phyloP scores from a whole-genome alignment of 306 rosid species.

The Ceratonia siliqua region DNA sequence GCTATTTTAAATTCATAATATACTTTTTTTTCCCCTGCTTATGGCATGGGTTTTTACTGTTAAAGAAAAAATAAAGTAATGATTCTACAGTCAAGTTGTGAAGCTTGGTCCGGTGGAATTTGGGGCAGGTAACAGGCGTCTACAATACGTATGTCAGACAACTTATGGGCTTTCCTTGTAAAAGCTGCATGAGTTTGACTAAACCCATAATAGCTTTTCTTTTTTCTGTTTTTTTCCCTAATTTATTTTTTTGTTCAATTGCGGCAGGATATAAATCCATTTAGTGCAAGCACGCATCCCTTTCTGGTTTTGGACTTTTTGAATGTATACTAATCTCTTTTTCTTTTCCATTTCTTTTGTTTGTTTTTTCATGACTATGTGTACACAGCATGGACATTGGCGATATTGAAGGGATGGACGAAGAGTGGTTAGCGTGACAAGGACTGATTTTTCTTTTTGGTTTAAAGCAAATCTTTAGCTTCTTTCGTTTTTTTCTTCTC shows the following conservation, averaged over 20 bases:
- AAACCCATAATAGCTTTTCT: neutral
- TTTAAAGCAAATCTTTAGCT: constrained; percentile 48
- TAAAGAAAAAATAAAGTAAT: too few relatives aligned
- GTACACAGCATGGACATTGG: constrained; percentile 62
- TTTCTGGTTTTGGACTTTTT: neutral
- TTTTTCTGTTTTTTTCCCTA: neutral
- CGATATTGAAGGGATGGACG: constrained; percentile 66
- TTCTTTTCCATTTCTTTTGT: neutral
- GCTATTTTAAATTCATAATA: too few relatives aligned
- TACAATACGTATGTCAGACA: constrained; percentile 30
- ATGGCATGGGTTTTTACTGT: too few relatives aligned
- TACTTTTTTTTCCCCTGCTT: neutral
- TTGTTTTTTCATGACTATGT: neutral
- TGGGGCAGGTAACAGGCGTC: constrained; percentile 3
- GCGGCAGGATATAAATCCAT: neutral
- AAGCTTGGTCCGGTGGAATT: constrained; percentile 15
- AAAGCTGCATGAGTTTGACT: constrained; percentile 37
- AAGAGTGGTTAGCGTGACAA: constrained; percentile 60
- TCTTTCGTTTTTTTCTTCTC: neutral
- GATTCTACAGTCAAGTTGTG: neutral
- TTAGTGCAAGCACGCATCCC: neutral
- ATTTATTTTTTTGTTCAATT: neutral
- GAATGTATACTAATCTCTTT: neutral
- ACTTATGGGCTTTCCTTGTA: constrained; percentile 2
- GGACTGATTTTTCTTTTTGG: constrained; percentile 41